These are phyloP conservation scores for Scheffersomyces lignicola DNA, from an alignment of 1,139 yeast genomes.

Conservation along the genomic window DNA sequence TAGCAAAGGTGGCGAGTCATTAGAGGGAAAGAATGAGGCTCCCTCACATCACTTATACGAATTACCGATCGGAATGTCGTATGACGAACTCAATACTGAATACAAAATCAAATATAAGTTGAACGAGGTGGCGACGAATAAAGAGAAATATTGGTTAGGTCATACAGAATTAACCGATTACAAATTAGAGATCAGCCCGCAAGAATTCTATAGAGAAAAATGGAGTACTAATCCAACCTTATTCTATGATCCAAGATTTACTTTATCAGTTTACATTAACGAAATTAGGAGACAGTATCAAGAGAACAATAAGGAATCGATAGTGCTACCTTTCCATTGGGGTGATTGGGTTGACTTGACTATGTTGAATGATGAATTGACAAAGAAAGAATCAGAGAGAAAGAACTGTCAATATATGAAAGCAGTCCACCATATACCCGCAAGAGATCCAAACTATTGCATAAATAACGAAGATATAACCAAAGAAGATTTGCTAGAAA, in stretches of 20 bases:
- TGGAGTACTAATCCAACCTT: slow-evolving; percentile 17
- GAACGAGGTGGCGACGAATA: slow-evolving; percentile 19
- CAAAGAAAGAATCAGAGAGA: slow-evolving; percentile 34
- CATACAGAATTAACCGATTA: slow-evolving; percentile 28
- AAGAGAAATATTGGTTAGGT: slow-evolving; percentile 28
- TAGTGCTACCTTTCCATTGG: slow-evolving; percentile 38
- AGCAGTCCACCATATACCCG: slow-evolving; percentile 21
- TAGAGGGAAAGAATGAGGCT: slow-evolving; percentile 6
- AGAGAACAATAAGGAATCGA: slow-evolving; percentile 17
- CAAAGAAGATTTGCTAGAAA: slow-evolving; percentile 13
- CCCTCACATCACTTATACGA: slow-evolving; percentile 11
- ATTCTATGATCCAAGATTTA: slow-evolving; percentile 27
- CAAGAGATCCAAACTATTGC: slow-evolving; percentile 22
- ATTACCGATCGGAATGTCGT: slow-evolving; percentile 17
- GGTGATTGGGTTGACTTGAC: slow-evolving; percentile 31
- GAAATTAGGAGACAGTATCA: slow-evolving; percentile 18
- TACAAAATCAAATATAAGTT: slow-evolving; percentile 21
- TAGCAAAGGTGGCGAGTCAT: slow-evolving; percentile 9
- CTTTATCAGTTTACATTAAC: slow-evolving; percentile 23
- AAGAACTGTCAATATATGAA: slow-evolving; percentile 34
- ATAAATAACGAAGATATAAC: slow-evolving; percentile 16
- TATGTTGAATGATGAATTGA: slow-evolving; percentile 41
- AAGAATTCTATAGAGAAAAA: slow-evolving; percentile 26
- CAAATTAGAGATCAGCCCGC: slow-evolving; percentile 21
- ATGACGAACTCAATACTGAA: slow-evolving; percentile 14